These are phyloP conservation scores for Cudoniella acicularis DNA, from an alignment of 495 filamentous ascomycete species.

Conservation along the genomic window DNA sequence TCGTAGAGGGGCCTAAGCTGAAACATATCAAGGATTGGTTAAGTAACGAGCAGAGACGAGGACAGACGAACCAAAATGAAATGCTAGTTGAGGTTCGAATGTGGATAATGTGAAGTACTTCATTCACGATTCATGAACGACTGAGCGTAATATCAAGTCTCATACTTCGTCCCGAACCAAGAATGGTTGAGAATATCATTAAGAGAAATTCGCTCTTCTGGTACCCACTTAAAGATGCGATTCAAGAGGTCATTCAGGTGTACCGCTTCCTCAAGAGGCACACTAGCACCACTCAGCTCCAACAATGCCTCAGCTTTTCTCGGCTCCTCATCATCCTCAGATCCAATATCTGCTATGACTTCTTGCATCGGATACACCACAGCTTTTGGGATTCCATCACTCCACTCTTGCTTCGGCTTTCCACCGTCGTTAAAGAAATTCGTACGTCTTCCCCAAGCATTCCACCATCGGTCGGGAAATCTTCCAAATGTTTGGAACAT, in stretches of 20 bases:
- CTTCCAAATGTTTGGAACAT: constrained; percentile 2
- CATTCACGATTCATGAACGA: neutral
- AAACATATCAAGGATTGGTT: neutral
- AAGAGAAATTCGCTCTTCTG: constrained; percentile 5
- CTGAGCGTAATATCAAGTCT: neutral
- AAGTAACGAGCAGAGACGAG: neutral
- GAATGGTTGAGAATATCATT: constrained; percentile 2
- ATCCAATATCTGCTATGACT: constrained; percentile 1
- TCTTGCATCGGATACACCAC: neutral
- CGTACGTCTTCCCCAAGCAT: neutral
- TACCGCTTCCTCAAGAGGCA: neutral
- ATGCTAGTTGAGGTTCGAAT: neutral
- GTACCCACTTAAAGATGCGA: neutral
- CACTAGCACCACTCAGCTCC: neutral
- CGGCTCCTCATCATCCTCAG: constrained; percentile 4
- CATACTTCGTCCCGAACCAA: neutral
- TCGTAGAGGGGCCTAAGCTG: neutral
- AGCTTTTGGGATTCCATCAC: constrained; percentile 1
- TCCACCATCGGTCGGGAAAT: neutral
- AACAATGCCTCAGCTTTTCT: neutral
- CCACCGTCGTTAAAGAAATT: constrained; percentile 2
- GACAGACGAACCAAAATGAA: neutral
- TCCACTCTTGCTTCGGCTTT: neutral
- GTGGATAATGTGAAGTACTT: neutral
- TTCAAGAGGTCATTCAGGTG: constrained; percentile 1